These are phyloP conservation scores for Trypanosoma boissoni DNA, from an alignment of 208 protist species.

Conservation along the genomic window DNA sequence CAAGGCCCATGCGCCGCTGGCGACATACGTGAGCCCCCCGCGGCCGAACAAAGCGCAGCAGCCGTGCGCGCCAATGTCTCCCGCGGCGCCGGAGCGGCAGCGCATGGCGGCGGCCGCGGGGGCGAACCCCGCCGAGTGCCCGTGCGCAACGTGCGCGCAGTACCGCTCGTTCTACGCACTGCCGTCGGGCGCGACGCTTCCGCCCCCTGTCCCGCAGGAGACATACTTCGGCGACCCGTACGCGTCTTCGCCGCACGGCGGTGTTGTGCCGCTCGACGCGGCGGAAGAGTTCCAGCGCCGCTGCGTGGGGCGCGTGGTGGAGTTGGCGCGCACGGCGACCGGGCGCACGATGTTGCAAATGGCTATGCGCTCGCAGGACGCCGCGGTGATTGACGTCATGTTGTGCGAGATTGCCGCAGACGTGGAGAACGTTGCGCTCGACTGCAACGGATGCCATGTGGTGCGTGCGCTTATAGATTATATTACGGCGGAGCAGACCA, in stretches of 20 bases:
- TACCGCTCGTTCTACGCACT: constrained; percentile 33
- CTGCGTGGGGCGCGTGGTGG: constrained; percentile 45
- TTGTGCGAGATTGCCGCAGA: constrained; percentile 49
- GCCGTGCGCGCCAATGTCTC: not conserved
- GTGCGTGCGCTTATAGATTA: constrained; percentile 53
- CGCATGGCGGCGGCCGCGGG: constrained; percentile 25
- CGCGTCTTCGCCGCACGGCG: not conserved
- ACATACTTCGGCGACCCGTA: no score
- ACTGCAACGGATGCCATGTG: constrained; percentile 75
- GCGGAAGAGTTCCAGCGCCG: constrained; percentile 23
- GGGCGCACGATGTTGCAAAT: constrained; percentile 54
- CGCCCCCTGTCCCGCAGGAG: no score
- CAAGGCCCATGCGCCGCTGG: constrained; percentile 13
- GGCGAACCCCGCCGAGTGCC: constrained; percentile 37
- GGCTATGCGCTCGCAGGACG: constrained; percentile 46
- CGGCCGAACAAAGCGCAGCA: constrained; percentile 27
- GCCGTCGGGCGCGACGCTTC: no score
- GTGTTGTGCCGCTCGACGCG: constrained; percentile 16
- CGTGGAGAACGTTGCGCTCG: constrained; percentile 57
- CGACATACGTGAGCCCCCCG: constrained; percentile 63
- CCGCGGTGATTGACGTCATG: constrained; percentile 27
- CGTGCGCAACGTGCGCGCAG: constrained; percentile 43
- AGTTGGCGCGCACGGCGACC: constrained; percentile 52
- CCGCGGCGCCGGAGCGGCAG: not conserved
- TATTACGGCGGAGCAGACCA: constrained; percentile 48